Percentiles rank a stretch among this genome's conserved stretches.
phyloP scores from a whole-genome alignment of 768 basidiomycete genomes.

The Tephrocybe sp. region DNA sequence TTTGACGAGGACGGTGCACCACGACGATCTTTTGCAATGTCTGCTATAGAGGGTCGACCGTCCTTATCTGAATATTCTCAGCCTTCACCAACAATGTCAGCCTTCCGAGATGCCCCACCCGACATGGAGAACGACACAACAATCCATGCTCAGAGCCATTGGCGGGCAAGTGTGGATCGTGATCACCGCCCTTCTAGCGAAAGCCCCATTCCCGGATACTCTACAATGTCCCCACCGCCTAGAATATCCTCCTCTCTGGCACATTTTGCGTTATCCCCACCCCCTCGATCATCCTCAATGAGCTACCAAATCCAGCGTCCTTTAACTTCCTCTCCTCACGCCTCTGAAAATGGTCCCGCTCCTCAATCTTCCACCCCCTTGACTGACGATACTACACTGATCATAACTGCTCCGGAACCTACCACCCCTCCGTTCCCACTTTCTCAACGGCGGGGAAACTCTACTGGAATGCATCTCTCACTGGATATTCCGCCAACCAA shows the following conservation, averaged over 20 bases:
- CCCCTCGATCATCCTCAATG: conserved; percentile 42
- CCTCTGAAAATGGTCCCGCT: conserved; percentile 19
- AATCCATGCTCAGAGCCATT: conserved; percentile 25
- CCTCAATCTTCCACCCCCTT: conserved; percentile 14
- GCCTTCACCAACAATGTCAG: conserved; percentile 75
- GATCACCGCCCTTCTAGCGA: conserved; percentile 17
- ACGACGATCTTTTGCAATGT: conserved; percentile 52
- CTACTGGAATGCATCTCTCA: conserved; percentile 27
- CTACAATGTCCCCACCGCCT: conserved; percentile 57
- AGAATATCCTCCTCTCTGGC: conserved; percentile 63
- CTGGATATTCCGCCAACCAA: conserved; percentile 47
- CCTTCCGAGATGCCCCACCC: conserved; percentile 63
- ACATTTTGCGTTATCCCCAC: conserved; percentile 57
- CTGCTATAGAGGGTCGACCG: conserved; percentile 46
- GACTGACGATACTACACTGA: conserved; percentile 28
- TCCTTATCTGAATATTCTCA: conserved; percentile 71
- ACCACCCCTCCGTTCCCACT: conserved; percentile 42
- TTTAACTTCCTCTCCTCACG: conserved; percentile 20
- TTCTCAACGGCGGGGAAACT: conserved; percentile 29
- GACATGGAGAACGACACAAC: conserved; percentile 26
- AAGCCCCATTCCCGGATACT: conserved; percentile 34
- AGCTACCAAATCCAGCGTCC: conserved; percentile 20
- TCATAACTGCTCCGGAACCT: conserved; percentile 43
- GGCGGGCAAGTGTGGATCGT: conserved; percentile 27
- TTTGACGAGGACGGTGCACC: conserved; percentile 31